Percentiles rank a stretch among this genome's conserved stretches.
phyloP scores from a whole-genome alignment of 441 rosid species.

The Mallotus repandus region DNA sequence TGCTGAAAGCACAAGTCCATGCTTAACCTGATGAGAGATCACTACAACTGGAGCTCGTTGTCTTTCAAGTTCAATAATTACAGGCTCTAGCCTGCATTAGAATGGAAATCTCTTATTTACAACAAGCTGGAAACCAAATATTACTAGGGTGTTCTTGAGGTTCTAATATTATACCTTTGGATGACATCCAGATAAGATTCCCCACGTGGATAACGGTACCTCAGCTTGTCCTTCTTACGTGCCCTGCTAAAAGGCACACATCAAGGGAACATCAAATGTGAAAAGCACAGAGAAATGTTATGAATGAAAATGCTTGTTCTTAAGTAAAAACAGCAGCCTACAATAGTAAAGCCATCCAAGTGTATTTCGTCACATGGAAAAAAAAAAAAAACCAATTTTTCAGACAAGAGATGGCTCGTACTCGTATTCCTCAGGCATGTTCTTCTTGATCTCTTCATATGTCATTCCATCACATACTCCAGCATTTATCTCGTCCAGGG shows the following conservation, averaged over 20 bases:
- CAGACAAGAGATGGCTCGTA: slow-evolving; percentile 36
- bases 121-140: slow-evolving; percentile 6
- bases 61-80: slow-evolving; percentile 93
- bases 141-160: slow-evolving; percentile 1
- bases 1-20: slow-evolving; percentile 16
- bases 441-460: slow-evolving; percentile 89
- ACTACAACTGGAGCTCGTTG: slow-evolving; percentile 98
- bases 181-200: slow-evolving; percentile 99
- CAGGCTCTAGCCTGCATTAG: slow-evolving; percentile 89
- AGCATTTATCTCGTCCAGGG: slow-evolving; percentile 96
- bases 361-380: background rate
- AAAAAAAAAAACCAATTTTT: background rate
- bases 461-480: slow-evolving; percentile 99
- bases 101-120: slow-evolving; percentile 17
- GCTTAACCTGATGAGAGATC: slow-evolving; percentile 91
- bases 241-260: slow-evolving; percentile 44
- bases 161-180: slow-evolving; percentile 61
- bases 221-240: slow-evolving; percentile 89
- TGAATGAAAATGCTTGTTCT: background rate
- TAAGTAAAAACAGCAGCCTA: background rate
- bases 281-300: background rate
- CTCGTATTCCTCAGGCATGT: slow-evolving; percentile 98
- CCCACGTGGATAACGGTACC: slow-evolving; percentile 97
- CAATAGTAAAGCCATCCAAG: background rate
- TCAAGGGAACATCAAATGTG: background rate